phyloP scores from a whole-genome alignment of 1,284 basidiomycete species.

The Boletus smithii region DNA sequence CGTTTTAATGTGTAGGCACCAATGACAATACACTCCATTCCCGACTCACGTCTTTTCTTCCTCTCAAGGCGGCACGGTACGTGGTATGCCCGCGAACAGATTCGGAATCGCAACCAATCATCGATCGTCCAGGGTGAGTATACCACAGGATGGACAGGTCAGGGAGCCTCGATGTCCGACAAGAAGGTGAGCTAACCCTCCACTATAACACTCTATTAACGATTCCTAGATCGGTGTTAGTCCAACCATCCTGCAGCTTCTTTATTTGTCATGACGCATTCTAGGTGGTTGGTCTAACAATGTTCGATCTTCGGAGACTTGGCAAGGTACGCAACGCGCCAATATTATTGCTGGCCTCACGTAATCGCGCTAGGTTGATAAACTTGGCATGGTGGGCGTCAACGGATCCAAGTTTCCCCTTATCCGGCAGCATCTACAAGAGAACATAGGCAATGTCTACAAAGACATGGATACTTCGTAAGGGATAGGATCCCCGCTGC shows the following conservation, averaged over 20 bases:
- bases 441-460: conserved; percentile 83
- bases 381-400: conserved; percentile 80
- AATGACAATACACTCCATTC: background rate
- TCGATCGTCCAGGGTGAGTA: conserved; percentile 68
- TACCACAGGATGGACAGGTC: conserved; percentile 89
- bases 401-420: conserved; percentile 83
- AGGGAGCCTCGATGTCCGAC: conserved; percentile 89
- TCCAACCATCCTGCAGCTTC: conserved; percentile 4
- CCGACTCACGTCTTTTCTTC: conserved; percentile 1
- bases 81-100: conserved; percentile 17
- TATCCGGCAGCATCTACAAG: conserved; percentile 76
- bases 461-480: conserved; percentile 82
- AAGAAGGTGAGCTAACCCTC: conserved; percentile 64
- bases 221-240: conserved; percentile 62
- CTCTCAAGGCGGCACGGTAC: conserved; percentile 59
- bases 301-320: conserved; percentile 84
- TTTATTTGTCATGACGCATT: conserved; percentile 10
- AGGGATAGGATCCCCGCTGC: conserved; percentile 22
- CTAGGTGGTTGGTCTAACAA: conserved; percentile 84
- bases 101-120: background rate
- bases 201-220: background rate
- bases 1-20: conserved; percentile 67
- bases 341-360: too few species aligned
- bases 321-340: conserved; percentile 68
- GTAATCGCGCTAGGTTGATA: conserved; percentile 47